Conservation (phyloP, 148 eudicot species). For the Fallopia convolvulus region DNA sequence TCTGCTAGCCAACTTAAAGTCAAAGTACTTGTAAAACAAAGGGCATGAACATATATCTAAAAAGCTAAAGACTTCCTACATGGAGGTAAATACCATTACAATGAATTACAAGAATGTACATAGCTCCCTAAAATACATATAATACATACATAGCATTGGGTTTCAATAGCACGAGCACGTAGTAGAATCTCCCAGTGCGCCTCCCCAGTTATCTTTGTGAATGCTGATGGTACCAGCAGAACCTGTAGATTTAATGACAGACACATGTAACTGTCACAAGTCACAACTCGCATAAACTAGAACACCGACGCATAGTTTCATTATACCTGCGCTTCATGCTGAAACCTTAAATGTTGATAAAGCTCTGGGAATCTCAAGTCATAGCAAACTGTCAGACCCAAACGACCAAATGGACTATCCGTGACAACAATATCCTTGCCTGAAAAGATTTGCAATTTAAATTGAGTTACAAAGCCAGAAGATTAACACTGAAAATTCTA, state of each 20-base stretch:
- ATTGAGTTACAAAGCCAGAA: background rate
- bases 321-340: slow-evolving; percentile 52
- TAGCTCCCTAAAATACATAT: too few species aligned
- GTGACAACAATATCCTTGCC: slow-evolving; percentile 65
- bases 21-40: background rate
- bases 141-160: slow-evolving; percentile 65
- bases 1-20: background rate
- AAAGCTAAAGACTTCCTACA: background rate
- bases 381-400: slow-evolving; percentile 88
- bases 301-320: background rate
- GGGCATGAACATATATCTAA: background rate
- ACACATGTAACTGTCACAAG: background rate
- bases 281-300: background rate
- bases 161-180: slow-evolving; percentile 72
- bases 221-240: slow-evolving; percentile 84
- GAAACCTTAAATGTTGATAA: slow-evolving; percentile 72
- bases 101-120: background rate
- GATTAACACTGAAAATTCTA: background rate
- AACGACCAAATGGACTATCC: slow-evolving; percentile 77
- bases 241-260: slow-evolving; percentile 30
- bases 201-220: slow-evolving; percentile 79
- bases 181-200: slow-evolving; percentile 88
- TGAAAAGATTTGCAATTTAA: slow-evolving; percentile 20
- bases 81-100: background rate
- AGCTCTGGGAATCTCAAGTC: slow-evolving; percentile 89